Conservation (phyloP, 1,284 basidiomycete species). For the Rhodotorula sp. region DNA sequence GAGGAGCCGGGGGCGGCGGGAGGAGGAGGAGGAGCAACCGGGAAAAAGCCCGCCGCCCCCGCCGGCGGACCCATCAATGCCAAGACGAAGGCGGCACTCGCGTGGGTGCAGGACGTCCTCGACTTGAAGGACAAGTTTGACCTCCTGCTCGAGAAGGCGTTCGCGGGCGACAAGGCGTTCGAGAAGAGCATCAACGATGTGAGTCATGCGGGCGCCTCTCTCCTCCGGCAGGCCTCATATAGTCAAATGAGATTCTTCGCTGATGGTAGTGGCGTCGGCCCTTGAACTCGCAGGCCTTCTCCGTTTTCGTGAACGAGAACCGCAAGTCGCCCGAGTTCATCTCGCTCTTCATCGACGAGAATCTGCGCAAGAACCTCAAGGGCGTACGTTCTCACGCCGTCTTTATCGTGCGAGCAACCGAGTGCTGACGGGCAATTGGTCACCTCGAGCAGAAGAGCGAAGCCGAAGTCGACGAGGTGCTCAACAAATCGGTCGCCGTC, state of each 20-base stretch:
- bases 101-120: slow-evolving; percentile 93
- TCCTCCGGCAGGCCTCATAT: background rate
- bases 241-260: background rate
- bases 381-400: slow-evolving; percentile 60
- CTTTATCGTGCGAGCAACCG: slow-evolving; percentile 18
- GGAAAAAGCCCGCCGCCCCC: slow-evolving; percentile 47
- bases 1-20: slow-evolving; percentile 46
- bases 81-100: slow-evolving; percentile 61
- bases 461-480: slow-evolving; percentile 77
- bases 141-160: slow-evolving; percentile 67
- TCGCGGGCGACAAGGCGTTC: slow-evolving; percentile 71
- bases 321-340: slow-evolving; percentile 89
- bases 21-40: background rate
- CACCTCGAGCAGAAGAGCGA: slow-evolving; percentile 75
- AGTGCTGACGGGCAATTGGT: background rate
- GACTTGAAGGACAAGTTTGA: slow-evolving; percentile 92
- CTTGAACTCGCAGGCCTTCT: slow-evolving; percentile 71
- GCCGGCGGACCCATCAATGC: slow-evolving; percentile 45
- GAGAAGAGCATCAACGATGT: slow-evolving; percentile 88
- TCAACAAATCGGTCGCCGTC: slow-evolving; percentile 93
- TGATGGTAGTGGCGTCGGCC: background rate
- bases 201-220: slow-evolving; percentile 32
- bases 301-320: slow-evolving; percentile 87
- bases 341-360: slow-evolving; percentile 95
- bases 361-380: slow-evolving; percentile 92